Evolutionary conservation across 176 grass and related monocot species (phyloP).

Genomic region (Bonia amplexicaulis): DNA sequence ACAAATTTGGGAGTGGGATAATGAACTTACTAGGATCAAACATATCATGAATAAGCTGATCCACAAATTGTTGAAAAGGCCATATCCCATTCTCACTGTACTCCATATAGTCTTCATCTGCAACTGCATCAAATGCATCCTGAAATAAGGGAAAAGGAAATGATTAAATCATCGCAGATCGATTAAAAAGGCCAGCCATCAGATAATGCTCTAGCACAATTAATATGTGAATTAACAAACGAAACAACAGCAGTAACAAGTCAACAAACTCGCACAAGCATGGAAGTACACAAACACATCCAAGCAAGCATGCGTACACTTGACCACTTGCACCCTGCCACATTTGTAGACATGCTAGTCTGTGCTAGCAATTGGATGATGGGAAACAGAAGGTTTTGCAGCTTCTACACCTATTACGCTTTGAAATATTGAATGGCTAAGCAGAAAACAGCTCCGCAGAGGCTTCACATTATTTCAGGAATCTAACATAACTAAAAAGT

Average conservation of each 20-base stretch:
- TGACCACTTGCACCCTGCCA: not conserved
- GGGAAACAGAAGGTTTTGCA: not conserved
- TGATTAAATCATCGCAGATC: conserved; percentile 14
- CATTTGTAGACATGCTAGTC: conserved; percentile 1
- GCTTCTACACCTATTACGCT: not conserved
- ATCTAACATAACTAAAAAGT: not conserved
- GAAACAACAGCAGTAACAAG: not conserved
- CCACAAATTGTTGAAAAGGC: conserved; percentile 91
- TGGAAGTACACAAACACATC: not conserved
- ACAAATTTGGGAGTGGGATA: not conserved
- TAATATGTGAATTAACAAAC: conserved; percentile 17
- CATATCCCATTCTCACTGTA: conserved; percentile 77
- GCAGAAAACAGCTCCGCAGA: conserved; percentile 7
- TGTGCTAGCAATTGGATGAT: not conserved
- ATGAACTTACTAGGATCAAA: conserved; percentile 78
- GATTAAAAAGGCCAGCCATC: not conserved
- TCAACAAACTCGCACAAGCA: not conserved
- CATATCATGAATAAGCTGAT: conserved; percentile 98
- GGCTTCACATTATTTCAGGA: not conserved
- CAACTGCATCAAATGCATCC: conserved; percentile 55
- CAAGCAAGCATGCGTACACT: not conserved
- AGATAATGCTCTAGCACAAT: not conserved
- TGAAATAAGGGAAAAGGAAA: conserved; percentile 45
- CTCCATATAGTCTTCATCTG: conserved; percentile 65
- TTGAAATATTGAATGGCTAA: not conserved